Evolutionary conservation across 2,329 filamentous ascomycete genomes (phyloP).

Genomic region (Fusarium sp.): DNA sequence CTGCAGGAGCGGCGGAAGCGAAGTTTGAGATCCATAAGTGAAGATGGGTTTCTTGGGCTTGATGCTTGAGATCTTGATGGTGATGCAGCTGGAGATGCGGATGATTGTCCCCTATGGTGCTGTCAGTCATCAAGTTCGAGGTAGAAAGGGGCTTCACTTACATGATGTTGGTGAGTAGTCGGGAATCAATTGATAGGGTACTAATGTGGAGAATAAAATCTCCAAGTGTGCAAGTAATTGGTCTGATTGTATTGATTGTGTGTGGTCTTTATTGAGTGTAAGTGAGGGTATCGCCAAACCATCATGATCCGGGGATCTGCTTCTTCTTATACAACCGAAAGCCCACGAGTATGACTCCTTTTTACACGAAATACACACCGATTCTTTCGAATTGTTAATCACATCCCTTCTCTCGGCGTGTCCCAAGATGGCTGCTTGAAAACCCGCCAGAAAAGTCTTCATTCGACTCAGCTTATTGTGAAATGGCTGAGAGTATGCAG

Average conservation of each 20-base stretch:
- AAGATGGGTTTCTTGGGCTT: neutral
- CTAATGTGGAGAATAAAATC: neutral
- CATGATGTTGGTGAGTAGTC: constrained; percentile 21
- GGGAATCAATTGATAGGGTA: neutral
- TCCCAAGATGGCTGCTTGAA: neutral
- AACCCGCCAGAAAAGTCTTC: neutral
- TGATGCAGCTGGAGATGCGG: constrained; percentile 9
- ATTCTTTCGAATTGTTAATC: constrained; percentile 24
- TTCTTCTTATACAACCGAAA: constrained; percentile 34
- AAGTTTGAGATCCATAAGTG: constrained; percentile 42
- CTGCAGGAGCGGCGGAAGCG: constrained; percentile 49
- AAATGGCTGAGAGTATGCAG: constrained; percentile 5
- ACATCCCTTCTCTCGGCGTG: constrained; percentile 10
- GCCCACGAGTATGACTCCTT: constrained; percentile 21
- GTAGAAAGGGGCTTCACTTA: constrained; percentile 24
- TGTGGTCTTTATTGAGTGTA: constrained; percentile 1
- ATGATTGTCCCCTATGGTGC: constrained; percentile 33
- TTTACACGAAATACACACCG: neutral
- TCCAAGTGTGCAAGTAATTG: neutral
- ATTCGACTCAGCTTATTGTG: constrained; percentile 1
- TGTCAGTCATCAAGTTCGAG: constrained; percentile 14
- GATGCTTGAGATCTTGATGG: neutral
- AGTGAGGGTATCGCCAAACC: constrained; percentile 10
- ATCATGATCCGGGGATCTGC: constrained; percentile 7
- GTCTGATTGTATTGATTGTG: neutral